Evolutionary conservation across 2,329 filamentous ascomycete species (phyloP).

Genomic region (Fusarium cyanostomum): DNA sequence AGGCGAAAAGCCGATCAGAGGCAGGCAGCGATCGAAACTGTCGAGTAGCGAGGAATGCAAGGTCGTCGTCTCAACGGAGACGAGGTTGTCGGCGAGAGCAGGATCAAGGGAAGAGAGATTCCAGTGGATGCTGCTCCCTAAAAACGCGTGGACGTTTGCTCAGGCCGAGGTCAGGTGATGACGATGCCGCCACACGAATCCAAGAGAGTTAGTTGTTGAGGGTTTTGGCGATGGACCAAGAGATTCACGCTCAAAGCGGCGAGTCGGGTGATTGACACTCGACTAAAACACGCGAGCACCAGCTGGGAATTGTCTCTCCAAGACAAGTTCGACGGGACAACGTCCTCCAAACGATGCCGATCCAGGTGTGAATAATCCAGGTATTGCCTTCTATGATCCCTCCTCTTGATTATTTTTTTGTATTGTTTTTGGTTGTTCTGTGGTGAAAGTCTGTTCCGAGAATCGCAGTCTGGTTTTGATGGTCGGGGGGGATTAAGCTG

Average conservation of each 20-base stretch:
- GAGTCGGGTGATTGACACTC: constrained; percentile 37
- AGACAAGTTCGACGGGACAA: constrained; percentile 33
- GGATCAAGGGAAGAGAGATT: constrained; percentile 28
- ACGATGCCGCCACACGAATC: constrained; percentile 9
- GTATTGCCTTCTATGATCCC: constrained; percentile 19
- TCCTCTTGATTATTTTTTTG: constrained; percentile 42
- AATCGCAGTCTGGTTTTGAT: constrained; percentile 38
- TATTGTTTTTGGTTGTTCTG: constrained; percentile 43
- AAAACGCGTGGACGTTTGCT: constrained; percentile 13
- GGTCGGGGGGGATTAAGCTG: constrained; percentile 39
- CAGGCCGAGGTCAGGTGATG: constrained; percentile 29
- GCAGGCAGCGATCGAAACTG: constrained; percentile 20
- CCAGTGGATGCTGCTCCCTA: constrained; percentile 10
- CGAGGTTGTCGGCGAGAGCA: constrained; percentile 11
- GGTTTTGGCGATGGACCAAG: constrained; percentile 16
- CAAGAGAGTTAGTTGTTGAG: constrained; percentile 9
- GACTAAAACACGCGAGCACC: constrained; percentile 37
- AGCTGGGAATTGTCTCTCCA: constrained; percentile 37
- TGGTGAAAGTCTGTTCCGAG: constrained; percentile 35
- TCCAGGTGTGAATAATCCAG: constrained; percentile 36
- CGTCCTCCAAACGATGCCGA: constrained; percentile 31
- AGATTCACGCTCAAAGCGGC: constrained; percentile 39
- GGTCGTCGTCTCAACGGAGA: constrained; percentile 10
- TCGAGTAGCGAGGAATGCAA: constrained; percentile 7
- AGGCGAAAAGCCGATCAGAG: constrained; percentile 4